Conservation (phyloP, 495 filamentous ascomycete species). For the Penicillium cosmopolitanum region DNA sequence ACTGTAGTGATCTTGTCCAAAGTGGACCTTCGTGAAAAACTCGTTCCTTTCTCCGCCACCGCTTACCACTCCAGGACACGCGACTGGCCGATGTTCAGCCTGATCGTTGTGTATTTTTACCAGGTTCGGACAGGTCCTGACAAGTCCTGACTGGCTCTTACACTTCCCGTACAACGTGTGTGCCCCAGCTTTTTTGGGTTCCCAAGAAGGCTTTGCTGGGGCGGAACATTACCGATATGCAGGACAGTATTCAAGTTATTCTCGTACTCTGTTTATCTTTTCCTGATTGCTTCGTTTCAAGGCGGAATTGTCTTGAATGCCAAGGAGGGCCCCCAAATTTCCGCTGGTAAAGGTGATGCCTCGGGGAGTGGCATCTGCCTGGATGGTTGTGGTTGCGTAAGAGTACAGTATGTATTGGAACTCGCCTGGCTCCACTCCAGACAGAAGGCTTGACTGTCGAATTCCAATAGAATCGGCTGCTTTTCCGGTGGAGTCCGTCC, state of each 20-base stretch:
- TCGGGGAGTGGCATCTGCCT: background rate
- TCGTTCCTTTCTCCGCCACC: background rate
- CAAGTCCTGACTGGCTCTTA: background rate
- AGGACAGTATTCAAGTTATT: no score
- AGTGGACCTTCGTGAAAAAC: no score
- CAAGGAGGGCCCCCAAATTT: no score
- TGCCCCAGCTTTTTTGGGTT: constrained; percentile 1
- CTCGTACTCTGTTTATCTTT: no score
- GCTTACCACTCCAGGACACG: background rate
- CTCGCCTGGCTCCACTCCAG: background rate
- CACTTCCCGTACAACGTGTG: background rate
- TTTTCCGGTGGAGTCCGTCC: background rate
- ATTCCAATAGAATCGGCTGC: constrained; percentile 4
- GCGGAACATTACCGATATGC: background rate
- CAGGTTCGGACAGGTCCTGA: background rate
- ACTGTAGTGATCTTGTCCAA: no score
- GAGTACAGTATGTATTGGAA: background rate
- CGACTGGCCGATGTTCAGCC: background rate
- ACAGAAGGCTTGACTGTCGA: constrained; percentile 3
- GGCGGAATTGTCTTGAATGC: background rate
- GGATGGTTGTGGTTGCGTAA: no score
- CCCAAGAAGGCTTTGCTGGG: background rate
- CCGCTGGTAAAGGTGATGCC: no score
- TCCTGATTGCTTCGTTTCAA: no score
- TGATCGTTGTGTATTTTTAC: constrained; percentile 3